A percentile compares a stretch with the other conserved stretches of the same genome.
Conservation (phyloP, 805 yeast genomes). For the Metschnikowia drakensbergensis region DNA sequence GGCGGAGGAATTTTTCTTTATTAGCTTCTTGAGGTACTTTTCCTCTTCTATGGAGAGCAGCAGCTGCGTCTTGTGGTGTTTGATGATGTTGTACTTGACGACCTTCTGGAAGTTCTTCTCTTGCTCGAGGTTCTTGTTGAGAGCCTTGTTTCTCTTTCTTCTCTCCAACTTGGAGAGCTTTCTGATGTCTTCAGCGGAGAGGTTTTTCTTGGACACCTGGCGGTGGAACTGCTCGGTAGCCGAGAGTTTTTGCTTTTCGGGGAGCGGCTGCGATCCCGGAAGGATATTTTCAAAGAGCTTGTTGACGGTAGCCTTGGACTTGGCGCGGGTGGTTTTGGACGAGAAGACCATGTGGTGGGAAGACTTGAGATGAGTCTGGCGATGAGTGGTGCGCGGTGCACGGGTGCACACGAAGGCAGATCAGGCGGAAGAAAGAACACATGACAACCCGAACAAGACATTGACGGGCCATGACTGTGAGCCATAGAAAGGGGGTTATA, state of each 20-base stretch:
- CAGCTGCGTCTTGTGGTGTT: slow-evolving; percentile 24
- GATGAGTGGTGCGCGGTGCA: slow-evolving; percentile 5
- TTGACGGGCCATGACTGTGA: too few species aligned
- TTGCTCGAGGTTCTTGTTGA: slow-evolving; percentile 26
- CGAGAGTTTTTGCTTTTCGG: slow-evolving; percentile 8
- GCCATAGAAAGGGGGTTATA: too few species aligned
- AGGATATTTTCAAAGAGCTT: slow-evolving; percentile 24
- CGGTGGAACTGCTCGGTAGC: slow-evolving; percentile 17
- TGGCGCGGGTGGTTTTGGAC: slow-evolving; percentile 19
- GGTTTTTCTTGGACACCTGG: slow-evolving; percentile 15
- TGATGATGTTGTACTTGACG: slow-evolving; percentile 39
- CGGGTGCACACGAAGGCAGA: not conserved
- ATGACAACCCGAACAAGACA: not conserved
- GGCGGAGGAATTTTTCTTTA: slow-evolving; percentile 33
- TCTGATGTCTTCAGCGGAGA: slow-evolving; percentile 18
- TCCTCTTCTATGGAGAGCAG: slow-evolving; percentile 30
- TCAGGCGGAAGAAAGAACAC: not conserved
- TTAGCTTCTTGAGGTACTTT: slow-evolving; percentile 37
- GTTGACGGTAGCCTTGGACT: slow-evolving; percentile 24
- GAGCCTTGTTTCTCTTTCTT: slow-evolving; percentile 22
- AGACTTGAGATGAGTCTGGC: not conserved
- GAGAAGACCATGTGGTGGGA: slow-evolving; percentile 19
- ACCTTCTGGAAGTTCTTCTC: slow-evolving; percentile 33
- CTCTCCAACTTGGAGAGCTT: slow-evolving; percentile 19
- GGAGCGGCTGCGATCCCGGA: slow-evolving; percentile 15